Evolutionary conservation across 75 land plant genomes (phyloP).

Genomic region (Pinus tabuliformis): DNA sequence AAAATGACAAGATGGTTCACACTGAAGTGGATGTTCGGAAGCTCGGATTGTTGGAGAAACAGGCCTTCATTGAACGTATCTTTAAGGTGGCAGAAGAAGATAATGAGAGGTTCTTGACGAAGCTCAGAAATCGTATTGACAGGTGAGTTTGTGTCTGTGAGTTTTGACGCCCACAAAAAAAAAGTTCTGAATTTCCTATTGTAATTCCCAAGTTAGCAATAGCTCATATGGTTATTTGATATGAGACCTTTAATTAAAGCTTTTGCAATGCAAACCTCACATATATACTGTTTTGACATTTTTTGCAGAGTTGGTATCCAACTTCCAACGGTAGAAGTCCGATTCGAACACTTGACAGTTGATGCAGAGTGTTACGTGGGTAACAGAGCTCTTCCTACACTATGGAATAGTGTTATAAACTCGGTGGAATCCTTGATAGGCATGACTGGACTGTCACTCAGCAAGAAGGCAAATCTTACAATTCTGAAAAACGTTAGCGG

Average conservation of each 20-base stretch:
- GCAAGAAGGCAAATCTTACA: constrained; percentile 37
- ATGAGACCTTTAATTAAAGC: not conserved
- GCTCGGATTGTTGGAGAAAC: constrained; percentile 46
- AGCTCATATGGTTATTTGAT: not conserved
- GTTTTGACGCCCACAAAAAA: not conserved
- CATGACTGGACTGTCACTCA: constrained; percentile 37
- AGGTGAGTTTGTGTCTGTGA: constrained; percentile 32
- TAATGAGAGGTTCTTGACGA: constrained; percentile 70
- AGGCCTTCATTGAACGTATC: constrained; percentile 64
- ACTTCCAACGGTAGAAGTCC: constrained; percentile 80
- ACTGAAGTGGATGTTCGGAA: constrained; percentile 67
- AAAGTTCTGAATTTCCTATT: not conserved
- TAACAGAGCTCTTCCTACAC: constrained; percentile 73
- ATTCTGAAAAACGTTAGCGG: constrained; percentile 70
- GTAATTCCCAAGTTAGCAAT: not conserved
- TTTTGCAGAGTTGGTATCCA: constrained; percentile 74
- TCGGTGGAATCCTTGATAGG: constrained; percentile 44
- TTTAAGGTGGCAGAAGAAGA: constrained; percentile 84
- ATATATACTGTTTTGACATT: not conserved
- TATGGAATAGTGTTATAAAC: constrained; percentile 57
- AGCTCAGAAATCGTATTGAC: constrained; percentile 65
- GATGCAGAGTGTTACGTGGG: constrained; percentile 77
- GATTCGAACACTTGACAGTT: constrained; percentile 67
- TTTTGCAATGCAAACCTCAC: not conserved
- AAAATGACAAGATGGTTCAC: constrained; percentile 17